These are phyloP conservation scores for Mycena rebaudengoi DNA, from an alignment of 768 basidiomycete species.

Conservation along the genomic window DNA sequence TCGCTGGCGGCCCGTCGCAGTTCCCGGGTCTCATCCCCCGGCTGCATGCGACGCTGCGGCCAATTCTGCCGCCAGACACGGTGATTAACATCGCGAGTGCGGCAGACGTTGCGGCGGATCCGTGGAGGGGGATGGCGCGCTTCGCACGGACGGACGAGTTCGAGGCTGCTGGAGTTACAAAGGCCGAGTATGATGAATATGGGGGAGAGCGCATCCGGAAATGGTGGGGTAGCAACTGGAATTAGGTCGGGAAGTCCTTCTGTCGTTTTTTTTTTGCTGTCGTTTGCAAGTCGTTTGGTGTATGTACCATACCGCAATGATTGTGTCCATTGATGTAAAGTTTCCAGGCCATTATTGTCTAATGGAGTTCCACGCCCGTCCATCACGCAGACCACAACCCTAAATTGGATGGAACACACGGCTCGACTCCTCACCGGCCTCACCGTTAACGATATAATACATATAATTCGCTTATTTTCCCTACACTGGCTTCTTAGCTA, in stretches of 20 bases:
- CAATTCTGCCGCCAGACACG: conserved; percentile 86
- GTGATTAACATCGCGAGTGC: conserved; percentile 71
- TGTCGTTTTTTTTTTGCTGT: conserved; percentile 24
- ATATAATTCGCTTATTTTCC: no score
- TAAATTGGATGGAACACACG: neutral
- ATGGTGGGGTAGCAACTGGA: conserved; percentile 97
- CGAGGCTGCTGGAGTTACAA: conserved; percentile 64
- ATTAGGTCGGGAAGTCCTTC: conserved; percentile 53
- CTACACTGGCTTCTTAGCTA: no score
- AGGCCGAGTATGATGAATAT: conserved; percentile 88
- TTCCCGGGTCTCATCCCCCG: conserved; percentile 74
- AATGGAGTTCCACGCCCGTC: no score
- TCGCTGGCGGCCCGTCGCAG: conserved; percentile 85
- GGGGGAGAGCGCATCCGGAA: conserved; percentile 87
- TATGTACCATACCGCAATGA: neutral
- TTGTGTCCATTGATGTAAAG: conserved; percentile 22
- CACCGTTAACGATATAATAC: no score
- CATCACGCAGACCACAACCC: neutral
- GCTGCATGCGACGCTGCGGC: conserved; percentile 78
- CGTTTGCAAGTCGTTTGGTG: neutral
- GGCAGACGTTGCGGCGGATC: conserved; percentile 72
- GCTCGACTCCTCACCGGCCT: no score
- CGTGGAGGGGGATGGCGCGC: conserved; percentile 94
- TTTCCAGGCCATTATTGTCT: conserved; percentile 29
- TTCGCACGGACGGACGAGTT: conserved; percentile 70